Base-by-base conservation (phyloP, 2,329 filamentous ascomycete genomes). In the Pleomassaria siparia region DNA sequence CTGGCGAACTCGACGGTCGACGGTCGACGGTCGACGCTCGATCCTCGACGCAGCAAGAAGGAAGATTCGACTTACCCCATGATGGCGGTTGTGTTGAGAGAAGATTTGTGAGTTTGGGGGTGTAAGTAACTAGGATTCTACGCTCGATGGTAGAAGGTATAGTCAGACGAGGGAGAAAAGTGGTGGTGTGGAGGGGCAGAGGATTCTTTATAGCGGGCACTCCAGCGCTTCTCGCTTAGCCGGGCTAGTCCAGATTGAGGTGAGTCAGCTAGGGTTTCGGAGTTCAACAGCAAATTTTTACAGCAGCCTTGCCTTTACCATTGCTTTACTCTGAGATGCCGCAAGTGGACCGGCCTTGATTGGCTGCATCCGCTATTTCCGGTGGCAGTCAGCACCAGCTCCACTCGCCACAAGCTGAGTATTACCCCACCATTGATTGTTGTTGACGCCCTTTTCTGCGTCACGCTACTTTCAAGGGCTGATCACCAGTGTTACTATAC, bases 21-120 rank as follows among this genome's bases (percentile, higher is more conserved):
- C n/a, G n/a, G n/a, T n/a, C n/a, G n/a, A n/a, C n/a, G n/a, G n/a
- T n/a, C n/a, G n/a, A n/a, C n/a, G n/a, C n/a, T n/a, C 25, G 25
- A 7, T 5, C 24, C 44, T 50, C 40, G 48, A 54, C 58, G 54
- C 50, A 47, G 50, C 44, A n/a, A 35, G 32, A 21, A 11, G 24
- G 21, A 24, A 28, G 36, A 37, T 36, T 51, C 4, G 47, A 77
- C 80, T 72, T 76, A 84, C 81, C 81, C 82, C 82, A 85, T 85
- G 73, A 54, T 82, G 76, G 72, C 70, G 76, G 77, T 74, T 73
- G 58, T 72, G 58, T 64, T 21, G 54, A 47, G 54, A 50, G 47
- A 56, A 47, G 49, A 48, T n/a, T 36, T n/a, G 9, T 33, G 15
- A 33, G 18, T n/a, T 63, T 59, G 58, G 63, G 62, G 58, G 55